Conservation (phyloP, 139 green algal genomes). For the Micromonas pusilla region DNA sequence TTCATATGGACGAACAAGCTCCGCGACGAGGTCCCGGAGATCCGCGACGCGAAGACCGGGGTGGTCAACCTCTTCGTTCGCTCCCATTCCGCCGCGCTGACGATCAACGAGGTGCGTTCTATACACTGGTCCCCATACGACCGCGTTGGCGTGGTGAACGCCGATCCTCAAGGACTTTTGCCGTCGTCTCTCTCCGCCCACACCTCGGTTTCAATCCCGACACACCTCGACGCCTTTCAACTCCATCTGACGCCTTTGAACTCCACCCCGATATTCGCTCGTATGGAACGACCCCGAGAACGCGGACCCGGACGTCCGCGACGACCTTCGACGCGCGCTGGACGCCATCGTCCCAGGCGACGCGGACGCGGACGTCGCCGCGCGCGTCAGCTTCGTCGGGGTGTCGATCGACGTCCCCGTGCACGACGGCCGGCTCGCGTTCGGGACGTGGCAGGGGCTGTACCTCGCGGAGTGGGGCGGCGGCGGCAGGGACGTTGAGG, state of each 20-base stretch:
- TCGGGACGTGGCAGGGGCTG: conserved; percentile 27
- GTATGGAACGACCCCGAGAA: too few species aligned
- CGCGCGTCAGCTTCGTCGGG: neutral
- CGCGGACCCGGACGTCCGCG: conserved; percentile 20
- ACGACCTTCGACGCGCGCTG: conserved; percentile 15
- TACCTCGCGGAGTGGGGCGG: conserved; percentile 9
- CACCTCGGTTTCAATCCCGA: too few species aligned
- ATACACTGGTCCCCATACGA: too few species aligned
- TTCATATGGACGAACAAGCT: neutral
- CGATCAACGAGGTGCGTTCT: too few species aligned
- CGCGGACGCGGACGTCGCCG: neutral
- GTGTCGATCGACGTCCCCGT: conserved; percentile 8
- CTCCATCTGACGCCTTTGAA: too few species aligned
- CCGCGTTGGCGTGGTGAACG: too few species aligned
- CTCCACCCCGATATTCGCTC: too few species aligned
- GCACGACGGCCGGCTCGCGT: neutral
- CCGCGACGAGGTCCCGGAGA: neutral
- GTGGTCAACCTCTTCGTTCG: neutral
- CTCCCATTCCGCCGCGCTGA: neutral
- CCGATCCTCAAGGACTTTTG: too few species aligned
- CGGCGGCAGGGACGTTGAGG: neutral
- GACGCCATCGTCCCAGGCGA: conserved; percentile 1
- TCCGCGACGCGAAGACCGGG: neutral
- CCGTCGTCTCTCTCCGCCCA: too few species aligned
- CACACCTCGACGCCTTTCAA: too few species aligned